Evolutionary conservation across 169 alveolate species (phyloP), one percentile per base, ranked within the genome.

Genomic region (Perkinsus chesapeaki): DNA sequence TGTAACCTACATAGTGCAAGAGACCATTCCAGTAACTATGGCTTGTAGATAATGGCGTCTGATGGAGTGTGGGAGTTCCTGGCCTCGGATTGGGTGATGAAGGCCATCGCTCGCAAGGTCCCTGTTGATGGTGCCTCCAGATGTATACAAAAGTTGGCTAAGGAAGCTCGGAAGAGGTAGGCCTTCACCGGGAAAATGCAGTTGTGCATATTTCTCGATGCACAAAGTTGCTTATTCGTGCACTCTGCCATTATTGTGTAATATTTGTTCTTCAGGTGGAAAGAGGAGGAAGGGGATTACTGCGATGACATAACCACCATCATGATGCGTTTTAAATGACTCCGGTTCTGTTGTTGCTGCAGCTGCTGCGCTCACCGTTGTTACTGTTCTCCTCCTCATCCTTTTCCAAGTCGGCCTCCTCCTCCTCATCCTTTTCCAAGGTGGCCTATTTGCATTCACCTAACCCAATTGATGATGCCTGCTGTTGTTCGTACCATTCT

Each of bases 1-100:
- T 23, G 82, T 60, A 16, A 60, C 82, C 82, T 60, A 20, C 12
- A 16, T 34, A 1, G 12, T 7, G 82, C 12, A 1, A 7, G 82
- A 3, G 23, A 34, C 37, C 3, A 20, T 47, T 19, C 82, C 27
- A 60, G n/a, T n/a, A n/a, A n/a, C n/a, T 16, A 0, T 60, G 82
- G 3, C 1, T 23, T 27, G 36, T 16, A 60, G 73, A 39, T 91
- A 19, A 91, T 91, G 39, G 93, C 93, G 1, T 91, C 93, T 36
- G 93, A 91, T 39, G 93, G 93, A 3, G 73, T 91, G 27, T 91
- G 93, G 93, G 93, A 91, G 39, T 91, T 91, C 93, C 23, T 91
- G 39, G 39, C 47, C 82, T 37, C 72, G 38, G 82, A 47, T 1
- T 91, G 93, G 93, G n/a, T 47, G 47, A 27, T 91, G 37, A 91